phyloP scores from a whole-genome alignment of 2,329 filamentous ascomycete species.

The Botrytis squamosa region DNA sequence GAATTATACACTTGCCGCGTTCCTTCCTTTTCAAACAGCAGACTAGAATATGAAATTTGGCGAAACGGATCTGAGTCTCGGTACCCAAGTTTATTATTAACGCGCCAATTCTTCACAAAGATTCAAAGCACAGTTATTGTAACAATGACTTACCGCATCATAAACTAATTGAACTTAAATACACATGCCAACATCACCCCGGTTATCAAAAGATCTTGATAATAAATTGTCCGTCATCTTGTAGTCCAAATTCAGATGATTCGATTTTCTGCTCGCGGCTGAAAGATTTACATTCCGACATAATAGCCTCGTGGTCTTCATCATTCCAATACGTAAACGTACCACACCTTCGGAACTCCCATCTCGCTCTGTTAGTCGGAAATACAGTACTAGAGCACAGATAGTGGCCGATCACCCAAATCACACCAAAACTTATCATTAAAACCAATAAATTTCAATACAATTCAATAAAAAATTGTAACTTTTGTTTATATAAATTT shows the following conservation, averaged over 20 bases:
- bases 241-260: not conserved
- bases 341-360: not conserved
- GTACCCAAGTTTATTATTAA: not conserved
- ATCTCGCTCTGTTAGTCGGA: not conserved
- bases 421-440: too few species aligned
- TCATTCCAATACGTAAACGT: too few species aligned
- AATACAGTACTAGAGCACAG: too few species aligned
- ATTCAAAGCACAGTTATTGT: too few species aligned
- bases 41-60: not conserved
- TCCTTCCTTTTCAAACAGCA: not conserved
- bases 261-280: not conserved
- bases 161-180: too few species aligned
- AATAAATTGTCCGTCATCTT: not conserved
- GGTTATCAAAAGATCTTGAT: not conserved
- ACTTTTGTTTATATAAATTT: too few species aligned
- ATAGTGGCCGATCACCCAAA: too few species aligned
- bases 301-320: accelerated
- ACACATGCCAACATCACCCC: accelerated
- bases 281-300: not conserved
- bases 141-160: too few species aligned
- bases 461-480: too few species aligned
- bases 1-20: accelerated
- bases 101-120: too few species aligned
- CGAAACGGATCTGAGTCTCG: accelerated
- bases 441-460: too few species aligned